These are phyloP conservation scores for Mitragyna speciosa DNA, from an alignment of 257 asterid genomes.

Conservation along the genomic window DNA sequence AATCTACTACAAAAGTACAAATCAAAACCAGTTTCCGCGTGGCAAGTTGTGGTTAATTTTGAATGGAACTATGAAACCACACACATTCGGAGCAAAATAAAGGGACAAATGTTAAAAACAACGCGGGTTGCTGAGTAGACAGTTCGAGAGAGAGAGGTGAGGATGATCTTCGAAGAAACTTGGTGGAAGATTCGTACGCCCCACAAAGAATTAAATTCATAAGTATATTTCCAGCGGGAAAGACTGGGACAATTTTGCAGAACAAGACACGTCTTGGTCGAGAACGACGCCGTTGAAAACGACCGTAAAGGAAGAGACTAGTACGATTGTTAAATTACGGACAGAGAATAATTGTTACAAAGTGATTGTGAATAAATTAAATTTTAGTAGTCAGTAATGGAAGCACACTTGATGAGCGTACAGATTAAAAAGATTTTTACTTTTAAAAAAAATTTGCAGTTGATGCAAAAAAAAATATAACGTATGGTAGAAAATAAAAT, in stretches of 20 bases:
- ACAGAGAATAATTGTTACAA: too few species aligned
- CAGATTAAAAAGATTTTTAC: too few species aligned
- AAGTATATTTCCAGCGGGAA: not conserved
- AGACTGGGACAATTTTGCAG: not conserved
- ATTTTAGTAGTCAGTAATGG: too few species aligned
- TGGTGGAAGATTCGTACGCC: constrained; percentile 19
- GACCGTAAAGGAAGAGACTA: not conserved
- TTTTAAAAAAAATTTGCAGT: too few species aligned
- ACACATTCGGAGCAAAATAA: not conserved
- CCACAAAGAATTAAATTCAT: not conserved
- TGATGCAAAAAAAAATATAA: too few species aligned
- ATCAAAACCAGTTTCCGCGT: not conserved
- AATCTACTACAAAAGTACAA: constrained; percentile 18
- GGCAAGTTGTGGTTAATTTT: not conserved
- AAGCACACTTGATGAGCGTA: too few species aligned
- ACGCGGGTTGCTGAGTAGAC: constrained; percentile 21
- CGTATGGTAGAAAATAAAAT: too few species aligned
- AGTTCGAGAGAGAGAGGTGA: not conserved
- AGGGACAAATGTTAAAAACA: not conserved
- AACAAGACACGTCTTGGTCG: constrained; percentile 2
- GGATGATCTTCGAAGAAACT: constrained; percentile 22
- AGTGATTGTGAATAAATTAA: too few species aligned
- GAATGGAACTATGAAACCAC: not conserved
- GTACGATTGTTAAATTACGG: too few species aligned
- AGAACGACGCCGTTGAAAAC: not conserved